phyloP scores from a whole-genome alignment of 139 green algal species.

The Desmodesmus armatus region DNA sequence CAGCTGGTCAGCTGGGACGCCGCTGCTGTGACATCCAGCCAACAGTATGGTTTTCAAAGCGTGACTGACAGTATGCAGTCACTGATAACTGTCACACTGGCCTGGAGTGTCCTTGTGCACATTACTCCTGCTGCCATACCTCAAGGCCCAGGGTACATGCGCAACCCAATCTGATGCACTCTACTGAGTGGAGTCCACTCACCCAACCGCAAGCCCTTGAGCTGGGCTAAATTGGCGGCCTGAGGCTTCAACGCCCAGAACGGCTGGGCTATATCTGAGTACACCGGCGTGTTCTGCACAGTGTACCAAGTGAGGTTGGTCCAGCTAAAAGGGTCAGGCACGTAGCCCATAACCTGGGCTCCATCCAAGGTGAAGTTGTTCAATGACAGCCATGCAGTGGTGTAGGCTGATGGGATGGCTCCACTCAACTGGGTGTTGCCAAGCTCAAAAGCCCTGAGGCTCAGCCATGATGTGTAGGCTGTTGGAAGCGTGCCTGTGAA shows the following conservation, averaged over 20 bases:
- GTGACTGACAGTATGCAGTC: too few relatives aligned
- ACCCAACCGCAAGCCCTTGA: slow-evolving; percentile 22
- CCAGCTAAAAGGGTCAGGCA: slow-evolving; percentile 45
- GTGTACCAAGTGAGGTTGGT: neutral
- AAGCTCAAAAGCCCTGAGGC: slow-evolving; percentile 7
- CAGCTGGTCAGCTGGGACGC: neutral
- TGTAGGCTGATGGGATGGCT: slow-evolving; percentile 19
- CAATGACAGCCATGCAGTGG: neutral
- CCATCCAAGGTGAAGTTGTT: slow-evolving; percentile 38
- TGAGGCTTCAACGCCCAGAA: neutral
- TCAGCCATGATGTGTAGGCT: neutral
- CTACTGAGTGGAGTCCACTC: too few relatives aligned
- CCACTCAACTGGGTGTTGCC: slow-evolving; percentile 25
- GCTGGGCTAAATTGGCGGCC: neutral
- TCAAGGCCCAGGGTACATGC: too few relatives aligned
- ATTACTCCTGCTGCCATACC: too few relatives aligned
- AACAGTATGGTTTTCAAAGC: too few relatives aligned
- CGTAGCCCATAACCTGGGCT: neutral
- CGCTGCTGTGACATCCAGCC: too few relatives aligned
- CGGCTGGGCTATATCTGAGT: neutral
- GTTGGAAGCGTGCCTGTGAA: slow-evolving; percentile 25
- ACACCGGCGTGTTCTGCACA: slow-evolving; percentile 21
- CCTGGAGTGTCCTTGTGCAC: too few relatives aligned
- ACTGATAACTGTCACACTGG: too few relatives aligned
- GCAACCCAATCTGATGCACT: too few relatives aligned